phyloP scores from a whole-genome alignment of 306 rosid genomes.

The Hylodesmum podocarpum region DNA sequence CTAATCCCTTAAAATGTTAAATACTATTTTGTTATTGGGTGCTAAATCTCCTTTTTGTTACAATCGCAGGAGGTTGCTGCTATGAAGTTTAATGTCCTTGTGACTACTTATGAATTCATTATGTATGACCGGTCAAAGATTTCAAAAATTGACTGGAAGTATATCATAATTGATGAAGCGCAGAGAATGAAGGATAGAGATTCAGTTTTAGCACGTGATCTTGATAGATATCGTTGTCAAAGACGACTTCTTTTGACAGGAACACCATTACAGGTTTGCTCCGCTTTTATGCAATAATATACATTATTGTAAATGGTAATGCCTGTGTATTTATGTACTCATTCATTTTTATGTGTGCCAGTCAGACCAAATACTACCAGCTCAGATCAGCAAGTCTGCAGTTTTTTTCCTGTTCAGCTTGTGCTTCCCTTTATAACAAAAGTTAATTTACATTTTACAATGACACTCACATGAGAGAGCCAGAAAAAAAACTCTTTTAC shows the following conservation, averaged over 20 bases:
- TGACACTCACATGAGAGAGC: background rate
- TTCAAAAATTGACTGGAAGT: slow-evolving; percentile 96
- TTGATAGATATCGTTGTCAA: slow-evolving; percentile 96
- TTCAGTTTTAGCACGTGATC: slow-evolving; percentile 97
- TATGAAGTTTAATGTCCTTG: slow-evolving; percentile 95
- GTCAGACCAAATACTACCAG: background rate
- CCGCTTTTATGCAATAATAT: background rate
- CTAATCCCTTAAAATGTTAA: slow-evolving; percentile 19
- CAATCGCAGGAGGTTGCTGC: slow-evolving; percentile 81
- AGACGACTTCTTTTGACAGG: slow-evolving; percentile 98
- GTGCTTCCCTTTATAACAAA: slow-evolving; percentile 1
- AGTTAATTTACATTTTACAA: background rate
- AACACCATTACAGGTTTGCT: slow-evolving; percentile 93
- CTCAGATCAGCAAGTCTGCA: background rate
- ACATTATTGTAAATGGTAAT: slow-evolving; percentile 6
- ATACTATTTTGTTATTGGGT: slow-evolving; percentile 15
- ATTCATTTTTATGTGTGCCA: slow-evolving; percentile 6
- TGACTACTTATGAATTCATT: slow-evolving; percentile 99
- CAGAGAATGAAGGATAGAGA: slow-evolving; percentile 99
- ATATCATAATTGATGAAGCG: slow-evolving; percentile 97
- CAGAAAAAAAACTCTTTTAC: background rate
- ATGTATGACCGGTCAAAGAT: slow-evolving; percentile 98
- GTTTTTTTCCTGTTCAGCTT: slow-evolving; percentile 2
- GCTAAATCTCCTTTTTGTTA: slow-evolving; percentile 27
- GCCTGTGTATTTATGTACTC: background rate